A percentile compares a stretch with the other conserved stretches of the same genome.
These are phyloP conservation scores for Rhizophagus prolifer DNA, from an alignment of 192 early-diverging fungal species.

Conservation along the genomic window DNA sequence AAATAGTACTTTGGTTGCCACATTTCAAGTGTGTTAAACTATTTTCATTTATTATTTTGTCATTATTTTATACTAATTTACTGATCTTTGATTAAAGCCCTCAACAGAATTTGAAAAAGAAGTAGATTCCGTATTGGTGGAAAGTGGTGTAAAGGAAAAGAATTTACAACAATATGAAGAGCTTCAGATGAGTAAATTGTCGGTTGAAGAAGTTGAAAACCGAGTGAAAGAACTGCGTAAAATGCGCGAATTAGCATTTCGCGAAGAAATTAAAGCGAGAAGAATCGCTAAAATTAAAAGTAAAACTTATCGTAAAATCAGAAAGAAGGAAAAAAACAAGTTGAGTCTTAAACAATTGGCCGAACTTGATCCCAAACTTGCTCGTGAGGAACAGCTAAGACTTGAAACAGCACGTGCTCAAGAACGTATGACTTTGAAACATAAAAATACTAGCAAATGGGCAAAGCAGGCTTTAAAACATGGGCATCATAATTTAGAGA, in stretches of 20 bases:
- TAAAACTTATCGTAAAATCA: constrained; percentile 89
- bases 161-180: constrained; percentile 80
- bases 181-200: constrained; percentile 79
- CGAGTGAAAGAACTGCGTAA: constrained; percentile 78
- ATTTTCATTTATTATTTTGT: neutral
- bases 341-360: constrained; percentile 53
- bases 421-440: constrained; percentile 90
- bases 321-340: constrained; percentile 73
- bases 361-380: constrained; percentile 68
- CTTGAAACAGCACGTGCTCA: constrained; percentile 79
- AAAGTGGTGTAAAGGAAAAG: constrained; percentile 77
- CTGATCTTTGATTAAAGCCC: constrained; percentile 31
- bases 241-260: constrained; percentile 94
- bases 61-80: neutral
- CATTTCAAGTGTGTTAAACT: constrained; percentile 50
- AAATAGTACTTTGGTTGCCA: constrained; percentile 56
- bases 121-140: constrained; percentile 66
- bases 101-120: constrained; percentile 76
- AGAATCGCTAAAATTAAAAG: constrained; percentile 96
- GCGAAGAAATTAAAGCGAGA: constrained; percentile 87
- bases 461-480: constrained; percentile 77
- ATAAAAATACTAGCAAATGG: constrained; percentile 98
- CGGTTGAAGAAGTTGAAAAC: constrained; percentile 75
- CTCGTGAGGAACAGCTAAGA: constrained; percentile 63
- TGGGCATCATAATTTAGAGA: constrained; percentile 55